Evolutionary conservation across 192 early-diverging fungal species (phyloP).

Genomic region (Podila epigama): DNA sequence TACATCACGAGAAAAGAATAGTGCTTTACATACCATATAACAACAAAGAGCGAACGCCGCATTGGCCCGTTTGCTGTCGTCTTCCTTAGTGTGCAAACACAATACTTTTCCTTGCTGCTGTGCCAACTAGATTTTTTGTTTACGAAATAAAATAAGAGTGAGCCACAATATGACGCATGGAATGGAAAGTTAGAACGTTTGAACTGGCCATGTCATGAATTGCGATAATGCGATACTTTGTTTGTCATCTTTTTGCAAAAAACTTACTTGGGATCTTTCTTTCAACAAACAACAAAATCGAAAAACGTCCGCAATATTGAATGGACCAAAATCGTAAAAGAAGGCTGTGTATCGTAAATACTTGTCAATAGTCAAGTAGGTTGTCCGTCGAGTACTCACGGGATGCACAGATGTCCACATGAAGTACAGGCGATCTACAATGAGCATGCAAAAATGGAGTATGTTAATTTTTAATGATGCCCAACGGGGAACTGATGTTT

Average conservation of each 20-base stretch:
- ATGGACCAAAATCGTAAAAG: constrained; percentile 74
- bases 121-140: constrained; percentile 62
- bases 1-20: neutral
- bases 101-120: constrained; percentile 58
- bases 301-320: constrained; percentile 67
- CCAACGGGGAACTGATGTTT: neutral
- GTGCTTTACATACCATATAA: constrained; percentile 64
- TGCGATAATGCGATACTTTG: neutral
- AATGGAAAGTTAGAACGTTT: neutral
- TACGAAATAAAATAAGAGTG: neutral
- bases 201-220: neutral
- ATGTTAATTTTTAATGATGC: neutral
- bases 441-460: neutral
- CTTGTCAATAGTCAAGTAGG: constrained; percentile 68
- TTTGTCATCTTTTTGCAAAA: neutral
- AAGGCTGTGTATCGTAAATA: constrained; percentile 68
- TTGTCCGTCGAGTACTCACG: constrained; percentile 22
- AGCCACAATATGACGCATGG: too few species aligned
- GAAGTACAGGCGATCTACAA: constrained; percentile 71
- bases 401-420: constrained; percentile 55
- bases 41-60: constrained; percentile 70
- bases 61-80: constrained; percentile 70
- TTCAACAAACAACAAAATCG: constrained; percentile 68
- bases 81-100: constrained; percentile 60
- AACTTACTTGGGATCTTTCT: constrained; percentile 64